Evolutionary conservation across 805 yeast genomes (phyloP).

Genomic region (Schizosaccharomyces japonicus): DNA sequence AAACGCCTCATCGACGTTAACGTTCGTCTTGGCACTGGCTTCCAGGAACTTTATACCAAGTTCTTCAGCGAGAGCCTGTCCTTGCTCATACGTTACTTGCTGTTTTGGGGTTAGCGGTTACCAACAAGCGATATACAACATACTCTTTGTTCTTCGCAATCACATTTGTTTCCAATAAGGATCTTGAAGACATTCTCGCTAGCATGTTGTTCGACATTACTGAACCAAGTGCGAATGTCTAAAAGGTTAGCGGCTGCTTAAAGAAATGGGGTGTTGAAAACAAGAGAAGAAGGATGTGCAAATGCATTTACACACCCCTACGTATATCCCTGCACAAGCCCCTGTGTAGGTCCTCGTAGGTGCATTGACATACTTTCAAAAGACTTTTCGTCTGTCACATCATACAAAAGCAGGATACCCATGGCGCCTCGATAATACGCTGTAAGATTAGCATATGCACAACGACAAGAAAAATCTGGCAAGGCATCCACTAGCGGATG

Average conservation of each 20-base stretch:
- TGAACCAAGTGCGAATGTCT: conserved; percentile 76
- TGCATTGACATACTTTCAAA: conserved; percentile 28
- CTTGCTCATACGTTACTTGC: conserved; percentile 60
- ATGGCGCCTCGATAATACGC: conserved; percentile 97
- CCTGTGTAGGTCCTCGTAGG: not conserved
- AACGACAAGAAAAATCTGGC: not conserved
- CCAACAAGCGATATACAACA: not conserved
- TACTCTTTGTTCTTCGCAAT: conserved; percentile 66
- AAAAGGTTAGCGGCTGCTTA: not conserved
- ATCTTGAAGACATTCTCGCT: conserved; percentile 85
- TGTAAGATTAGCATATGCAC: not conserved
- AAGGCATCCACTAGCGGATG: too few relatives aligned
- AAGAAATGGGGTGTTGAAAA: not conserved
- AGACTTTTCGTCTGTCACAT: conserved; percentile 89
- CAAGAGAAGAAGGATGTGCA: not conserved
- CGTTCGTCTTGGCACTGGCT: conserved; percentile 85
- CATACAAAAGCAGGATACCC: conserved; percentile 90
- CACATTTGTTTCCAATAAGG: conserved; percentile 88
- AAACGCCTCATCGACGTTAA: conserved; percentile 78
- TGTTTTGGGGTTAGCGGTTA: conserved; percentile 5
- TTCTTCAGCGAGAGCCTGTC: conserved; percentile 66
- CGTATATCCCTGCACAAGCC: too few relatives aligned
- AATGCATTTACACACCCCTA: too few relatives aligned
- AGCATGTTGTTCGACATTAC: conserved; percentile 89
- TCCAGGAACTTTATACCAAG: conserved; percentile 79